A percentile compares a stretch with the other conserved stretches of the same genome.
phyloP scores from a whole-genome alignment of 345 rosid species.

The Trapa incisa region DNA sequence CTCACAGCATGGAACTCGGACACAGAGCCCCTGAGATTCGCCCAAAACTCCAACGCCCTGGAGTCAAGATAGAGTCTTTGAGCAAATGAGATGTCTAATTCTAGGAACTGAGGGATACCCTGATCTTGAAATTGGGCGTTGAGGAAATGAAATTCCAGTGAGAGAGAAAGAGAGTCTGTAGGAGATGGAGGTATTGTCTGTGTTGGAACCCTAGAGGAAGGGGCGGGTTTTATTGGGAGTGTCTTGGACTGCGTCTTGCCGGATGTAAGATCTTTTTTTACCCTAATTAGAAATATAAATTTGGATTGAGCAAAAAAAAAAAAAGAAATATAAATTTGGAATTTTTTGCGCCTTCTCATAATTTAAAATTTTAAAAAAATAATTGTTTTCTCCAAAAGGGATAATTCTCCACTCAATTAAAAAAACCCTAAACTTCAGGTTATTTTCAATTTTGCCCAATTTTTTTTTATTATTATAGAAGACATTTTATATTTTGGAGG shows the following conservation, averaged over 20 bases:
- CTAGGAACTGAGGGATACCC: neutral
- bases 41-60: neutral
- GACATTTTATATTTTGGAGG: too few species aligned
- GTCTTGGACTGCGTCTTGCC: slow-evolving; percentile 11
- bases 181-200: neutral
- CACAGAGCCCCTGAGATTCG: neutral
- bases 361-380: neutral
- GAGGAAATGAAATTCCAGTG: neutral
- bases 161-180: neutral
- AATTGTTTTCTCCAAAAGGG: neutral
- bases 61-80: neutral
- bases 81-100: neutral
- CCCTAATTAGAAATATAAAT: neutral
- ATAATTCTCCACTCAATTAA: too few species aligned
- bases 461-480: too few species aligned
- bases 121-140: neutral
- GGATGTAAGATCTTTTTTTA: neutral
- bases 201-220: slow-evolving; percentile 3
- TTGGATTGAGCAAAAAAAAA: too few species aligned
- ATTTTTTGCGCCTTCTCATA: neutral
- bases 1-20: neutral
- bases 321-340: neutral
- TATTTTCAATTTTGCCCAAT: too few species aligned
- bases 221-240: slow-evolving; percentile 7
- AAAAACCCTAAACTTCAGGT: too few species aligned